Base-by-base conservation (phyloP, 2,329 filamentous ascomycete genomes). In the Sporothrix protearum region DNA sequence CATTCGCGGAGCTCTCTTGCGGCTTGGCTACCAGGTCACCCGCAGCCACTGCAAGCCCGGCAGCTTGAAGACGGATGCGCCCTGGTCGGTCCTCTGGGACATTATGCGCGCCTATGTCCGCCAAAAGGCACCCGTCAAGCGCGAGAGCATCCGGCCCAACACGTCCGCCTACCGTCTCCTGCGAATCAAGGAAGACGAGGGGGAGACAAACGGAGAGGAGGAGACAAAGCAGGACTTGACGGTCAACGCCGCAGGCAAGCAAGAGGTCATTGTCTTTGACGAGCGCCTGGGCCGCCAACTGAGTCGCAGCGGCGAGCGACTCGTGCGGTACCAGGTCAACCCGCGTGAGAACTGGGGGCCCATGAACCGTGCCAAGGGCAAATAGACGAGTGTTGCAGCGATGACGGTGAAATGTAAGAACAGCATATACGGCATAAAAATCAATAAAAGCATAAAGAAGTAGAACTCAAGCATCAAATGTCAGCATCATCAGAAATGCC, bases 341-440 rank as follows among this genome's bases (percentile, higher is more conserved):
- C 96, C 96, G 61, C 85, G 91, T 73, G 90, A 93, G 77, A 96
- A 98, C 79, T 99, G 96, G 96, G 96, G 96, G 0, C 96, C 96
- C 0, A 89, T 97, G 88, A 84, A 82, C 69, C 83, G 83, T 75
- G 87, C 87, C 33, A 84, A 80, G 75, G 83, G 82, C n/a, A 80
- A 80, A 84, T 95, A 69, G 33, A 8, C 9, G n/a, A 1, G 3
- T 9, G 59, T 36, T 3, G 33, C 8, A 36, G 33, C 8, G 3
- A 4, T 8, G 42, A 30, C 22, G 7, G n/a, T 28, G 51, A 8
- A 59, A 45, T 45, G 39, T 69, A 47, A 19, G 42, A 30, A 53
- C n/a, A 47, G 30, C 33, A 42, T 42, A 42, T 49, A 33, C n/a
- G n/a, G n/a, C n/a, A n/a, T n/a, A 25, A 16, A 25, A 3, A n/a